phyloP scores from a whole-genome alignment of 2,329 filamentous ascomycete genomes.

The Sordariomycetes sp. region DNA sequence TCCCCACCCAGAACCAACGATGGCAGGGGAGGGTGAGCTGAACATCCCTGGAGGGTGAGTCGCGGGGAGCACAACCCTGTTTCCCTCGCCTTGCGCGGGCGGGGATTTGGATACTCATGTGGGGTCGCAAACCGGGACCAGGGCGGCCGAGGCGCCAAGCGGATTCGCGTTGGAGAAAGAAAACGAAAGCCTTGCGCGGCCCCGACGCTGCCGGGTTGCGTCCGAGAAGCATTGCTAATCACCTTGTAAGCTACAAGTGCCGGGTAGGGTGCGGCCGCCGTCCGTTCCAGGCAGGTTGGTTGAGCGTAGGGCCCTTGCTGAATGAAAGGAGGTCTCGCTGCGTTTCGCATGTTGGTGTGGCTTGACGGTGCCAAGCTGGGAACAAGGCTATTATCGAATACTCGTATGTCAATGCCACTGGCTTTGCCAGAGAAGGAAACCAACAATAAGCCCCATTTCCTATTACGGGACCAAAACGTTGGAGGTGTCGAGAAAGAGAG shows the following conservation, averaged over 20 bases:
- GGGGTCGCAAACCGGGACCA: neutral
- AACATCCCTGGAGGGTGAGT: neutral
- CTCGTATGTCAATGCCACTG: neutral
- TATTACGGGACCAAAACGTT: neutral
- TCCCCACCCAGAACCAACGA: neutral
- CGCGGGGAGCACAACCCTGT: neutral
- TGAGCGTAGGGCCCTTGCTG: neutral
- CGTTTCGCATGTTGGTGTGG: neutral
- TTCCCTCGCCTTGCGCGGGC: neutral
- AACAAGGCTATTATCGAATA: too few relatives aligned
- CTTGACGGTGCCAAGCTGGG: neutral
- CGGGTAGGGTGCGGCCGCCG: too few relatives aligned
- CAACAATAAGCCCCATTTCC: neutral
- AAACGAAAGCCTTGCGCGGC: neutral
- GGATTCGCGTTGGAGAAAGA: neutral
- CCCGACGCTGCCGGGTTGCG: neutral
- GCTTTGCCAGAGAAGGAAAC: too few relatives aligned
- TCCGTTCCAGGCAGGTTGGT: neutral
- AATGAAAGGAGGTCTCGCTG: neutral
- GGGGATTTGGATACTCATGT: neutral
- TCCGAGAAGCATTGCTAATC: neutral
- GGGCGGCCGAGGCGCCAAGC: neutral
- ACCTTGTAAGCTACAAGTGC: too few relatives aligned
- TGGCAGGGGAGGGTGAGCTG: neutral
- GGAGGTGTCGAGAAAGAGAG: too few relatives aligned